Percentiles rank a stretch among this genome's conserved stretches.
Evolutionary conservation across 2,329 filamentous ascomycete genomes (phyloP).

Genomic region (Colletotrichum limetticola): DNA sequence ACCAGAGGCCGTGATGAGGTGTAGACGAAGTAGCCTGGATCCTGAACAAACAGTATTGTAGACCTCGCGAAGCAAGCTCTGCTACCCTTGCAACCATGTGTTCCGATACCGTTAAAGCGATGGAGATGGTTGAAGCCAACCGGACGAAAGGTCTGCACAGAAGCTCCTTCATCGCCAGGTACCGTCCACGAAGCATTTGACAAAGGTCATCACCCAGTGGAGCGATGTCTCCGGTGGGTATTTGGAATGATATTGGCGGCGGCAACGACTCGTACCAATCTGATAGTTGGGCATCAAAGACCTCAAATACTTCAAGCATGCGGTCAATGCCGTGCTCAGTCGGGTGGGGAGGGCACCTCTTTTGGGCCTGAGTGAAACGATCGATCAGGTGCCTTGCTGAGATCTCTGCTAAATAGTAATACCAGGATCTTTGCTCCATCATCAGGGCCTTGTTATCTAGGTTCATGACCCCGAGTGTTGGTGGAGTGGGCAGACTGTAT

Average conservation of each 20-base stretch:
- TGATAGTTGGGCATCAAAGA: conserved; percentile 29
- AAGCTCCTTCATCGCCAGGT: conserved; percentile 20
- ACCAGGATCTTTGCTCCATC: conserved; percentile 33
- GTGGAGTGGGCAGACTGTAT: conserved; percentile 23
- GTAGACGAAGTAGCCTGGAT: conserved; percentile 21
- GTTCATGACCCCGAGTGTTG: conserved; percentile 8
- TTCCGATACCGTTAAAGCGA: conserved; percentile 15
- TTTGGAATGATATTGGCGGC: conserved; percentile 19
- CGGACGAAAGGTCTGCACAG: conserved; percentile 29
- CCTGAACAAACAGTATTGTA: conserved; percentile 28
- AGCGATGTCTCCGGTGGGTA: conserved; percentile 8
- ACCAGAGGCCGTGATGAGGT: conserved; percentile 23
- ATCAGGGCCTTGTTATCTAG: conserved; percentile 23
- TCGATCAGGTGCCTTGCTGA: conserved; percentile 26
- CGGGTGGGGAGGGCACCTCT: conserved; percentile 1
- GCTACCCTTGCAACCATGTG: conserved; percentile 4
- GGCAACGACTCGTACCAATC: conserved; percentile 32
- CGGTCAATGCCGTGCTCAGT: conserved; percentile 29
- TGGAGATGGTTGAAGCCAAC: conserved; percentile 25
- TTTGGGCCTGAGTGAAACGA: conserved; percentile 21
- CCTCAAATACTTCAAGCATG: conserved; percentile 32
- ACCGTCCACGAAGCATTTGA: conserved; percentile 25
- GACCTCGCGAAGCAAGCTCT: conserved; percentile 17
- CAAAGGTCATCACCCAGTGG: conserved; percentile 29
- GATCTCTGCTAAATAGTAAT: conserved; percentile 34